These are phyloP conservation scores for Microbotryum silenes-acaulis DNA, from an alignment of 1,284 basidiomycete genomes.

Conservation along the genomic window DNA sequence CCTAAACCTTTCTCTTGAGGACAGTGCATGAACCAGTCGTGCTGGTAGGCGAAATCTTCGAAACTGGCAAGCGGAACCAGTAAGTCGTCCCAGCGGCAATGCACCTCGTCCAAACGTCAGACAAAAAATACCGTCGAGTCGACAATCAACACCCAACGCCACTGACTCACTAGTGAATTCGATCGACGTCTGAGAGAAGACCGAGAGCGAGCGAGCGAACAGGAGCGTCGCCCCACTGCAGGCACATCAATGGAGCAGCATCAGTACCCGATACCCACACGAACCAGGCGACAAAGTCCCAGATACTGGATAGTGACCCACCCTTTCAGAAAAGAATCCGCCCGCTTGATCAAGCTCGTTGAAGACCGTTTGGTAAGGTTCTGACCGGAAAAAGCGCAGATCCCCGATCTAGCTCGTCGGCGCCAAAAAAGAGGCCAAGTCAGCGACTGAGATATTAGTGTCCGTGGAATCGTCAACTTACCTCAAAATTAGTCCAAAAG, in stretches of 20 bases:
- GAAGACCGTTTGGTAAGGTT: slow-evolving; percentile 41
- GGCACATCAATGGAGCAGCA: background rate
- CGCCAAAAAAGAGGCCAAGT: background rate
- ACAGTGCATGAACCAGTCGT: slow-evolving; percentile 34
- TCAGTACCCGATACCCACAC: background rate
- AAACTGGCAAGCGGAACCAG: slow-evolving; percentile 20
- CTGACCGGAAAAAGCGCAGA: slow-evolving; percentile 39
- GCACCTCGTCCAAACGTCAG: background rate
- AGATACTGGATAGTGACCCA: slow-evolving; percentile 3
- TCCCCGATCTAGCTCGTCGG: slow-evolving; percentile 38
- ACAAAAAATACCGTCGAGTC: background rate
- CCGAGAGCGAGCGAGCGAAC: slow-evolving; percentile 40
- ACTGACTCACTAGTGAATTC: slow-evolving; percentile 31
- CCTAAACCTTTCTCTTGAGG: slow-evolving; percentile 13
- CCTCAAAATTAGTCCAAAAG: slow-evolving; percentile 40
- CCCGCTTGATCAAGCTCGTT: slow-evolving; percentile 39
- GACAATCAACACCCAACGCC: no score
- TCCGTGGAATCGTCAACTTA: background rate
- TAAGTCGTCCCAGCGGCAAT: background rate
- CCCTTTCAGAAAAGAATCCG: slow-evolving; percentile 36
- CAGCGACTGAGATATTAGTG: background rate
- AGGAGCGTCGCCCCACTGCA: slow-evolving; percentile 44
- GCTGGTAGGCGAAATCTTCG: slow-evolving; percentile 34
- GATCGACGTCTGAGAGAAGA: slow-evolving; percentile 21
- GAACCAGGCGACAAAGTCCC: no score